Percentiles rank a stretch among this genome's conserved stretches.
phyloP scores from a whole-genome alignment of 1,284 basidiomycete genomes.

The Wallemia ichthyophaga region DNA sequence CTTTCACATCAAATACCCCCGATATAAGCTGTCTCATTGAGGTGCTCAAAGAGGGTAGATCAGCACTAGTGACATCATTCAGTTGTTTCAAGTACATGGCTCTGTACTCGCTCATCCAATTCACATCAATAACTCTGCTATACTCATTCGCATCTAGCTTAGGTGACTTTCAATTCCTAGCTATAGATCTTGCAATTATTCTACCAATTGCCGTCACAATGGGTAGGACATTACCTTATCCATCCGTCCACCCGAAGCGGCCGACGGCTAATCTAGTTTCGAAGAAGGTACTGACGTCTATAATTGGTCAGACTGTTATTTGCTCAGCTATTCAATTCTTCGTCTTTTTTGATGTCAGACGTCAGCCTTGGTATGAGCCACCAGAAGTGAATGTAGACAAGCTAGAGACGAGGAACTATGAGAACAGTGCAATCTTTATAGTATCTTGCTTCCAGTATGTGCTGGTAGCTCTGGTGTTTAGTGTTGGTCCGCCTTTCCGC shows the following conservation, averaged over 20 bases:
- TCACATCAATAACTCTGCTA: conserved; percentile 55
- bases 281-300: conserved; percentile 74
- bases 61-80: conserved; percentile 86
- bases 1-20: conserved; percentile 75
- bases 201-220: conserved; percentile 91
- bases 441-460: conserved; percentile 97
- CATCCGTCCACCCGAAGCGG: conserved; percentile 55
- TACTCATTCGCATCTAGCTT: conserved; percentile 90
- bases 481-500: conserved; percentile 86
- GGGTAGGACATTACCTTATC: conserved; percentile 75
- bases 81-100: conserved; percentile 99
- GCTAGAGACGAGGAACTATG: conserved; percentile 66
- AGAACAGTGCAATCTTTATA: conserved; percentile 76
- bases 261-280: conserved; percentile 91
- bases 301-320: conserved; percentile 73
- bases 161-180: conserved; percentile 92
- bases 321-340: conserved; percentile 57
- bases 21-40: conserved; percentile 92
- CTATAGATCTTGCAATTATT: conserved; percentile 93
- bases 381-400: conserved; percentile 35
- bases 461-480: conserved; percentile 81
- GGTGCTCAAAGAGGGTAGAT: conserved; percentile 53
- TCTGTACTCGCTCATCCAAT: conserved; percentile 67
- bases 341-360: conserved; percentile 62
- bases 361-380: conserved; percentile 48